Base-by-base conservation (phyloP, 345 rosid species). In the Populus nigra region DNA sequence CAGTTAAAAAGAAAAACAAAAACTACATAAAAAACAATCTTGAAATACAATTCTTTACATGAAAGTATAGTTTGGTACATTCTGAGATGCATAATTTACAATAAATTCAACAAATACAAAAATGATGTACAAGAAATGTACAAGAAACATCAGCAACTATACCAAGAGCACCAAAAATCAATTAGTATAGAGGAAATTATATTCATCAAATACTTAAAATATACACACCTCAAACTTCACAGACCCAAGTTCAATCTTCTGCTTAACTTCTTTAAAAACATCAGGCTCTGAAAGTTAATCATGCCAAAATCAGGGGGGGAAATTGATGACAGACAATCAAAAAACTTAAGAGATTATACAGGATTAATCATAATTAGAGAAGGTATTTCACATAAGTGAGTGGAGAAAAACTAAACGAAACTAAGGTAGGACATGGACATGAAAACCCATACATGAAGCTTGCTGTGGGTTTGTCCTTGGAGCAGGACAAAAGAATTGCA, bases 161-260 rank as follows among this genome's bases (percentile, higher is more conserved):
- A 33, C 36, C 36, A 33, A 33, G 36, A 33, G 68, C 47, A 67
- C n/a, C n/a, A 53, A 57, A 33, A 72, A 72, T 72, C 65, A 2
- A 36, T 33, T 10, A 69, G 57, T 23, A 5, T 36, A 29, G 70
- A 55, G 45, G 8, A 33, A 49, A 71, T 11, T 57, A 62, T 73
- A 41, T 17, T 61, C 63, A 65, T 33, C 38, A 68, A 45, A 61
- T 27, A 47, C 16, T 61, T 27, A 66, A 61, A 68, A 35, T 13
- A 75, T 69, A 75, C 82, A 72, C 61, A 92, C 98, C 99, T 95
- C 96, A 85, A 93, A 93, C 85, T 93, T 95, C 79, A 95, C 98
- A 68, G 92, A 79, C 76, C 96, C 99, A 80, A 91, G 89, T 79
- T 91, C 97, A 77, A 93, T 86, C 85, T 93, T 95, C 86, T 86